Evolutionary conservation across 495 filamentous ascomycete species (phyloP).

Genomic region (Hypoxylon fragiforme): DNA sequence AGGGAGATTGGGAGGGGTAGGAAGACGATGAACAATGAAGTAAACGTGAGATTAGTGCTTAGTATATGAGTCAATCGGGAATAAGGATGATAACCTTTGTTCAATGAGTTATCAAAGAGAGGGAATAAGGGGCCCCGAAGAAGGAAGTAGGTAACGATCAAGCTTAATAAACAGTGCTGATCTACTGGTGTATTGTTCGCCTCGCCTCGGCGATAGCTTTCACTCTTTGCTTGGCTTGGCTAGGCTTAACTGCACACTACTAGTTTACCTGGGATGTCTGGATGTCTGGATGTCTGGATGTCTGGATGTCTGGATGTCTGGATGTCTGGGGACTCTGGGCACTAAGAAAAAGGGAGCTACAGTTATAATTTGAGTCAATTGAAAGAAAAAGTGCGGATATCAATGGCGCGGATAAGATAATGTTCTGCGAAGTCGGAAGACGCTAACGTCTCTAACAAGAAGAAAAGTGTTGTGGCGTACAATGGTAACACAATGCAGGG

Average conservation of each 20-base stretch:
- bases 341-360: no score
- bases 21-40: background rate
- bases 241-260: no score
- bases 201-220: background rate
- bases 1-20: no score
- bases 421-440: background rate
- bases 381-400: constrained; percentile 23
- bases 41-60: background rate
- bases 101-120: background rate
- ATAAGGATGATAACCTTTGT: background rate
- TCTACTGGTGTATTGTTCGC: background rate
- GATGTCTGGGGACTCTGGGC: no score
- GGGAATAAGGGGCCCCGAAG: background rate
- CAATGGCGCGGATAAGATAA: no score
- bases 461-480: no score
- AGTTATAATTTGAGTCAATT: constrained; percentile 19
- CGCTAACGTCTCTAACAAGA: no score
- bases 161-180: background rate
- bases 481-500: background rate
- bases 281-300: no score
- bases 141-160: background rate
- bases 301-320: no score
- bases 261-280: no score
- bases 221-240: no score
- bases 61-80: background rate